Base-by-base conservation (phyloP, 306 rosid species). In the Erythrophleum fordii region DNA sequence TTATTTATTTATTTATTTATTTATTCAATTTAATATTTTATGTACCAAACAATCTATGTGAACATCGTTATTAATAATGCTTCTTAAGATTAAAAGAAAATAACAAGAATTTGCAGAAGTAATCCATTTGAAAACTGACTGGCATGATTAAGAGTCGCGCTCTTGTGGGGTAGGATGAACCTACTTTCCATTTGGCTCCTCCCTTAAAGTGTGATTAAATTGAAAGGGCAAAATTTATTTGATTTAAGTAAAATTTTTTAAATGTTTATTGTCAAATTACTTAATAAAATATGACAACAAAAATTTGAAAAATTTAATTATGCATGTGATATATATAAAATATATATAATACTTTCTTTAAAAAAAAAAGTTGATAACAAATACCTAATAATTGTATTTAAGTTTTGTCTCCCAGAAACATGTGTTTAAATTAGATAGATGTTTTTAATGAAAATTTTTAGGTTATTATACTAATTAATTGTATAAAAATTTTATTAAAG, bases 131-230 rank as follows among this genome's bases (percentile, higher is more conserved):
- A 65, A 51, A 66, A 80, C 4, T 68, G 42, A 49, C 2, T 14
- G 51, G 53, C 53, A 31, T 71, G 72, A 53, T 45, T 20, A 44
- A 44, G 69, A 37, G 71, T 67, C 53, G 46, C 68, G 48, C 20
- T 52, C 16, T n/a, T n/a, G 58, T n/a, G 17, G 41, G 34, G 51
- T 70, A 16, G 55, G 78, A 55, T 60, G 39, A 70, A 75, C 56
- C 71, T 84, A 69, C 72, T 42, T 20, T 58, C 16, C 55, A 65
- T 73, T 9, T 74, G 68, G 37, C 77, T 55, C 52, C 52, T 23
- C 86, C 67, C 67, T 68, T 44, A 44, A 44, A 6, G n/a, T 11
- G 48, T 8, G 48, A n/a, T 79, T 73, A 67, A 34, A 17, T 78
- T 23, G 22, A 1, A 31, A 31, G 4, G 34, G 34, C 34, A 31